phyloP scores from a whole-genome alignment of 768 basidiomycete genomes.

The Amanita polypyramis region DNA sequence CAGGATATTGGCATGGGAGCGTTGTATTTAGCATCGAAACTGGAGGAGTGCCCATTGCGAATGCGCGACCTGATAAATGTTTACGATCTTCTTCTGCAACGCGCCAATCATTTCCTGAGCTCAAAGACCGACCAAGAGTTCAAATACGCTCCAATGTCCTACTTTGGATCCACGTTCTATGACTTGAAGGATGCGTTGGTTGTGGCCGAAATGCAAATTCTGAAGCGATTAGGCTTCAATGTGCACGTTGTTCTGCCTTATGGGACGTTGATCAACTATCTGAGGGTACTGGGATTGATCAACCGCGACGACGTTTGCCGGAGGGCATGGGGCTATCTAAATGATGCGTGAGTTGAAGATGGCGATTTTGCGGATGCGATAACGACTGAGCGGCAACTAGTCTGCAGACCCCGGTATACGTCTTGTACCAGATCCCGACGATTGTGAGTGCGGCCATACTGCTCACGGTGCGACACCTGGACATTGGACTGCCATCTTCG shows the following conservation, averaged over 20 bases:
- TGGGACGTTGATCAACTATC: slow-evolving; percentile 89
- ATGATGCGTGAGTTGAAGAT: slow-evolving; percentile 70
- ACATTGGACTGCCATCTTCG: slow-evolving; percentile 61
- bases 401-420: slow-evolving; percentile 88
- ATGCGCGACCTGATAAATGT: slow-evolving; percentile 94
- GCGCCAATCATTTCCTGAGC: slow-evolving; percentile 43
- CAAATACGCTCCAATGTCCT: slow-evolving; percentile 78
- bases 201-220: slow-evolving; percentile 93
- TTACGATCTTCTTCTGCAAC: slow-evolving; percentile 82
- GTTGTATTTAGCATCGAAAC: slow-evolving; percentile 78
- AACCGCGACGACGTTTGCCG: slow-evolving; percentile 58
- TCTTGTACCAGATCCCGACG: slow-evolving; percentile 78
- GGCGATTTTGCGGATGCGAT: not conserved
- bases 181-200: slow-evolving; percentile 91
- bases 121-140: slow-evolving; percentile 29
- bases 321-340: slow-evolving; percentile 88
- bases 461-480: slow-evolving; percentile 62
- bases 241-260: slow-evolving; percentile 91
- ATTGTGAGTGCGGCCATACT: slow-evolving; percentile 88
- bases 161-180: slow-evolving; percentile 84
- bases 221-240: slow-evolving; percentile 94
- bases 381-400: slow-evolving; percentile 27
- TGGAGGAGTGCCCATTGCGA: slow-evolving; percentile 85
- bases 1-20: slow-evolving; percentile 90
- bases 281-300: slow-evolving; percentile 81